phyloP scores from a whole-genome alignment of 179 eudicot genomes.

The Amaranthus tricolor region DNA sequence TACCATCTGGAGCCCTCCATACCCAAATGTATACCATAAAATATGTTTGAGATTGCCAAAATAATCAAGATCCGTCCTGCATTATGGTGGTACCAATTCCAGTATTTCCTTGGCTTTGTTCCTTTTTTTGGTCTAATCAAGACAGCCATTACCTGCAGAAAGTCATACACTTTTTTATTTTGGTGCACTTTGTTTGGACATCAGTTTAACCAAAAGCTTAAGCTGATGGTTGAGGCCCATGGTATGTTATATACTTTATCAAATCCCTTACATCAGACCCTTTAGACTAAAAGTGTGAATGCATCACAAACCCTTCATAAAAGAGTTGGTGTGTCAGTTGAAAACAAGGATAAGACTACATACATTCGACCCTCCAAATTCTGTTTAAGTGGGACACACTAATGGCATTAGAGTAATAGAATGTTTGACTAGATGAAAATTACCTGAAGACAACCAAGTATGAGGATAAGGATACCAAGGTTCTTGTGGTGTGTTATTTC shows the following conservation, averaged over 20 bases:
- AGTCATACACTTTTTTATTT: neutral
- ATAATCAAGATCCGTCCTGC: slow-evolving; percentile 61
- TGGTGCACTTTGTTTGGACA: too few relatives aligned
- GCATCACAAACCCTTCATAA: too few relatives aligned
- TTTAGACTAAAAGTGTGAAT: too few relatives aligned
- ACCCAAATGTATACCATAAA: slow-evolving; percentile 73
- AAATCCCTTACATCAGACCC: too few relatives aligned
- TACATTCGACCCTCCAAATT: too few relatives aligned
- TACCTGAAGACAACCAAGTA: slow-evolving; percentile 80
- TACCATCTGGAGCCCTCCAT: slow-evolving; percentile 66
- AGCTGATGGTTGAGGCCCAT: too few relatives aligned
- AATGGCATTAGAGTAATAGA: neutral
- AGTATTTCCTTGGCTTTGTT: slow-evolving; percentile 68
- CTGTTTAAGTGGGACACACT: too few relatives aligned
- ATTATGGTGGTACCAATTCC: slow-evolving; percentile 84
- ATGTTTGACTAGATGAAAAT: slow-evolving; percentile 1
- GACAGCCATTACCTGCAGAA: slow-evolving; percentile 59
- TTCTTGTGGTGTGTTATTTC: slow-evolving; percentile 51
- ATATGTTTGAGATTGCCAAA: slow-evolving; percentile 56
- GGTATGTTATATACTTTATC: too few relatives aligned
- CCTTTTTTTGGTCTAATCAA: slow-evolving; percentile 65
- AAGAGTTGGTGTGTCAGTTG: too few relatives aligned
- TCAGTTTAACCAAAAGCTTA: too few relatives aligned
- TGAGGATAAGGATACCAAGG: slow-evolving; percentile 58
- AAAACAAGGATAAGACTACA: too few relatives aligned